These are phyloP conservation scores for Astragalus membranaceus DNA, from an alignment of 306 rosid species.

Conservation along the genomic window DNA sequence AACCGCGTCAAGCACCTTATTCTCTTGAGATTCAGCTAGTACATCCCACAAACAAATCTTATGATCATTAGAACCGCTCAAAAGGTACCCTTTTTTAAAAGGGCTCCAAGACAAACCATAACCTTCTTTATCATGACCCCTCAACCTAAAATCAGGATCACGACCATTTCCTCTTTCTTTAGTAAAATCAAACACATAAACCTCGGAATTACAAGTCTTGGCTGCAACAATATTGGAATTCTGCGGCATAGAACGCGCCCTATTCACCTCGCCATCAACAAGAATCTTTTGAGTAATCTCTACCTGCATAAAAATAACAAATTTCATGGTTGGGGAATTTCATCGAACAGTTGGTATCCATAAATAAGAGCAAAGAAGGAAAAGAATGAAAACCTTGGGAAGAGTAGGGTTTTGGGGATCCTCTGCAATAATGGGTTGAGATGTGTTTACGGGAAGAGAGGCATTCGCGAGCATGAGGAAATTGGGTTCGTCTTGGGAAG, in stretches of 20 bases:
- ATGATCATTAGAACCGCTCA: slow-evolving; percentile 80
- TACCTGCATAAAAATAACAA: slow-evolving; percentile 33
- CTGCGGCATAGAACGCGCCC: slow-evolving; percentile 89
- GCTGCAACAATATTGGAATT: slow-evolving; percentile 56
- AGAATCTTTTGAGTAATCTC: slow-evolving; percentile 57
- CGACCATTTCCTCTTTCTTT: slow-evolving; percentile 35
- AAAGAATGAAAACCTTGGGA: slow-evolving; percentile 47
- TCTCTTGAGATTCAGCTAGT: slow-evolving; percentile 36
- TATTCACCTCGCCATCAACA: slow-evolving; percentile 89
- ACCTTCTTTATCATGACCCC: slow-evolving; percentile 91
- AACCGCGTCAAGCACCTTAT: slow-evolving; percentile 58
- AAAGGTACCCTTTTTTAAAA: slow-evolving; percentile 55
- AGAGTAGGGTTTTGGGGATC: slow-evolving; percentile 28
- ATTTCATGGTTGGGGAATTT: neutral
- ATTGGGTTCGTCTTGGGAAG: slow-evolving; percentile 56
- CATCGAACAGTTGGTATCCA: slow-evolving; percentile 33
- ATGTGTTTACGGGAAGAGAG: slow-evolving; percentile 36
- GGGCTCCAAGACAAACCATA: slow-evolving; percentile 93
- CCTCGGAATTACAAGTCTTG: slow-evolving; percentile 72
- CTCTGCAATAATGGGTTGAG: slow-evolving; percentile 21
- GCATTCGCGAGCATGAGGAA: slow-evolving; percentile 71
- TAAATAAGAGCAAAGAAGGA: neutral
- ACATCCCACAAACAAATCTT: slow-evolving; percentile 89
- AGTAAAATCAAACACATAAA: slow-evolving; percentile 59
- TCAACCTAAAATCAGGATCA: slow-evolving; percentile 77